A percentile compares a stretch with the other conserved stretches of the same genome.
Evolutionary conservation across 345 rosid species (phyloP).

Genomic region (Excoecaria cochinchinensis): DNA sequence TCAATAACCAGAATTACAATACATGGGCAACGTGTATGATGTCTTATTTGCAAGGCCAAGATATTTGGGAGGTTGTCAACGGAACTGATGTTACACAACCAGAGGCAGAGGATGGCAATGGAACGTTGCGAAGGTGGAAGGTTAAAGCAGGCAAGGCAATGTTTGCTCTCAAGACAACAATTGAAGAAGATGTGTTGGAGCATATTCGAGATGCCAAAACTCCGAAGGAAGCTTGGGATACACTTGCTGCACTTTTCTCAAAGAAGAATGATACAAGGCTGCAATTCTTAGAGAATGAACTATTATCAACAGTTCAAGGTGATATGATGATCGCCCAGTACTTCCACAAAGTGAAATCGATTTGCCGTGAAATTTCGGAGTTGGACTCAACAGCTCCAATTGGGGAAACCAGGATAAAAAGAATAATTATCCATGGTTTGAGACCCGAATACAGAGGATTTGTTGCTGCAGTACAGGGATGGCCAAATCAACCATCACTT

Average conservation of each 20-base stretch:
- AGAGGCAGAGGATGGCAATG: neutral
- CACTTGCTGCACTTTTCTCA: neutral
- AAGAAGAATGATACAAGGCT: neutral
- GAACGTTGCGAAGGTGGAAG: neutral
- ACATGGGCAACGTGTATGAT: neutral
- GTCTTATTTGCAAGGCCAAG: neutral
- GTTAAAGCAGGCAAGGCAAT: neutral
- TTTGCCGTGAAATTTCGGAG: neutral
- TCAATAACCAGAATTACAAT: neutral
- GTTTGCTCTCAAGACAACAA: neutral
- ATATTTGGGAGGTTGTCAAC: neutral
- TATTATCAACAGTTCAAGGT: neutral
- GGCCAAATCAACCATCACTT: slow-evolving; percentile 10
- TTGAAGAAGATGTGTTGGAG: neutral
- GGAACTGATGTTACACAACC: neutral
- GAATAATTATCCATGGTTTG: slow-evolving; percentile 3
- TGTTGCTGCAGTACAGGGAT: slow-evolving; percentile 7
- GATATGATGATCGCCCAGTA: neutral
- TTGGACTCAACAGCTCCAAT: neutral
- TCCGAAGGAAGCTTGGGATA: neutral
- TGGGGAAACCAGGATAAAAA: neutral
- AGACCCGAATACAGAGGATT: neutral
- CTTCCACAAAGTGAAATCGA: neutral
- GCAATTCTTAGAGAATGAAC: neutral
- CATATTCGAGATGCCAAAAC: neutral